These are phyloP conservation scores for Tagetes erecta DNA, from an alignment of 129 eudicot species.

Conservation along the genomic window DNA sequence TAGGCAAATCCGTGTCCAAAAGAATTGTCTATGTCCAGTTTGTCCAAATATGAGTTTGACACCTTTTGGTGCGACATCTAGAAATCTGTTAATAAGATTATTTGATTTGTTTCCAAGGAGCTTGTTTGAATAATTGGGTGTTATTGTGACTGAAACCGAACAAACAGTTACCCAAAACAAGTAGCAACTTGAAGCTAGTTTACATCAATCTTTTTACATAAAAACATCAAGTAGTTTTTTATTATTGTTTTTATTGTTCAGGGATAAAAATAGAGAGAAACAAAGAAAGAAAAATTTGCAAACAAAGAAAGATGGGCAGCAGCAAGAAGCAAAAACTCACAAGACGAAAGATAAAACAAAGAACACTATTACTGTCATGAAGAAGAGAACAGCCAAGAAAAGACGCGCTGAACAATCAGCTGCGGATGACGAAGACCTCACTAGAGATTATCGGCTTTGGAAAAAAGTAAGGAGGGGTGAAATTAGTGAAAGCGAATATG, in stretches of 20 bases:
- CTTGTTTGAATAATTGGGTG: background rate
- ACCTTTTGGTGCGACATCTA: background rate
- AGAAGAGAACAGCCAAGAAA: constrained; percentile 88
- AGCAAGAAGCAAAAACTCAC: constrained; percentile 44
- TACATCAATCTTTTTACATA: background rate
- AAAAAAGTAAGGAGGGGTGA: constrained; percentile 79
- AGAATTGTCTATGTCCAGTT: background rate
- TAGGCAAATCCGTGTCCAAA: too few species aligned
- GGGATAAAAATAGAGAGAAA: constrained; percentile 92
- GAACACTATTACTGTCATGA: constrained; percentile 34
- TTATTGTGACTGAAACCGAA: background rate
- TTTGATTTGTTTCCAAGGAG: background rate
- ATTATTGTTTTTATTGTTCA: constrained; percentile 15
- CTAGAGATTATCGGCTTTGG: constrained; percentile 73
- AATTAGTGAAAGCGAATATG: constrained; percentile 71
- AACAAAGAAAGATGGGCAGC: constrained; percentile 49
- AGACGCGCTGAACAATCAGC: constrained; percentile 78
- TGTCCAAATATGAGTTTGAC: background rate
- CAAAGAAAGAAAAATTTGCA: constrained; percentile 83
- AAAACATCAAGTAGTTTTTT: background rate
- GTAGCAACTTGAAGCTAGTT: background rate
- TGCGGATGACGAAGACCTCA: constrained; percentile 83
- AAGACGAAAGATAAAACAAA: constrained; percentile 43
- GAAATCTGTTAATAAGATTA: background rate
- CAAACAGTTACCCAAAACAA: background rate